phyloP scores from a whole-genome alignment of 805 yeast species.

The Torulaspora indica region DNA sequence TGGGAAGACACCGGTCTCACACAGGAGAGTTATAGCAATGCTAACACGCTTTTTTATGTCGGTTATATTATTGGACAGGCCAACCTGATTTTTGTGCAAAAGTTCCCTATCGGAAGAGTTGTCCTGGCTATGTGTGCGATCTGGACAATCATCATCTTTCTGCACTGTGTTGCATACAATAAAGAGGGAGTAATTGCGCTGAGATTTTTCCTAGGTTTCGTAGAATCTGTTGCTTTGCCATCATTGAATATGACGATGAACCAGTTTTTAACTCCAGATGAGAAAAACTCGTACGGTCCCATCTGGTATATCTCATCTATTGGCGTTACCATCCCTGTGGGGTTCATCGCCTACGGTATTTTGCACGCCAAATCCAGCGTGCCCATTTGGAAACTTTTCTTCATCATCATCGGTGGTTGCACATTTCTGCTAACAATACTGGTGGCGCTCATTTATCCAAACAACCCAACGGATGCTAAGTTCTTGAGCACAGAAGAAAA shows the following conservation, averaged over 20 bases:
- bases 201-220: constrained; percentile 50
- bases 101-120: constrained; percentile 40
- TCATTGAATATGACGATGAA: constrained; percentile 45
- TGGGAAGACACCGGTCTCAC: constrained; percentile 44
- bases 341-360: constrained; percentile 45
- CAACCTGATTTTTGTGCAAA: constrained; percentile 43
- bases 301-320: constrained; percentile 49
- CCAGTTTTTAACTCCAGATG: constrained; percentile 46
- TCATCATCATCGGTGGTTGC: constrained; percentile 52
- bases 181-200: constrained; percentile 45
- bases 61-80: constrained; percentile 49
- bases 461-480: constrained; percentile 50
- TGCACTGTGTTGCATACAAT: constrained; percentile 43
- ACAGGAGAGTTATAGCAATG: constrained; percentile 43
- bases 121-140: constrained; percentile 36
- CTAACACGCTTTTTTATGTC: constrained; percentile 50
- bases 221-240: constrained; percentile 44
- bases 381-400: constrained; percentile 50
- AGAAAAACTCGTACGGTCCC: constrained; percentile 51
- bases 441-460: constrained; percentile 45
- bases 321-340: constrained; percentile 49
- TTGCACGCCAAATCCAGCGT: constrained; percentile 25
- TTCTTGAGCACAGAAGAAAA: constrained; percentile 48
- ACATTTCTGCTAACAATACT: constrained; percentile 41
- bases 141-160: constrained; percentile 47